Percentiles rank a stretch among this genome's conserved stretches.
phyloP scores from a whole-genome alignment of 2,329 filamentous ascomycete species.

The Furcasterigmium furcatum region DNA sequence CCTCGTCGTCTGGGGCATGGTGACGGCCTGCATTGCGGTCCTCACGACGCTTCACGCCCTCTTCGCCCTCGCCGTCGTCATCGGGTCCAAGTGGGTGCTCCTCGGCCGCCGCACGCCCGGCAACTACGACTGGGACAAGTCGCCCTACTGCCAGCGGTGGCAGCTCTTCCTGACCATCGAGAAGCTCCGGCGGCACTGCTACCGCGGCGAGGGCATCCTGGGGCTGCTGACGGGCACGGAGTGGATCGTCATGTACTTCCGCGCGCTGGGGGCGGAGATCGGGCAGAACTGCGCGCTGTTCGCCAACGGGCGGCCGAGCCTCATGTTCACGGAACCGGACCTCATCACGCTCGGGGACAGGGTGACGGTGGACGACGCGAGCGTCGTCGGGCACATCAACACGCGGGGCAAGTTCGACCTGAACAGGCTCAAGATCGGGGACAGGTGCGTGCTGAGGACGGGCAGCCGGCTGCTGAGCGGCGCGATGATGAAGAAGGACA shows the following conservation, averaged over 20 bases:
- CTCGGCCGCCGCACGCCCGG: constrained; percentile 47
- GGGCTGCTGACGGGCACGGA: constrained; percentile 50
- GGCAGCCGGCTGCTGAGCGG: constrained; percentile 50
- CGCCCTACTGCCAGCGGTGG: constrained; percentile 55
- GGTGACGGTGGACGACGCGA: constrained; percentile 52
- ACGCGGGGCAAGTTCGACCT: constrained; percentile 53
- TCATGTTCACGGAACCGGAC: constrained; percentile 57
- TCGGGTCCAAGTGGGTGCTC: constrained; percentile 48
- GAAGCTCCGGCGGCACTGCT: constrained; percentile 45
- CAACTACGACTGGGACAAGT: constrained; percentile 56
- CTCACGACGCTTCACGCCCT: constrained; percentile 40
- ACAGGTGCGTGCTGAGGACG: constrained; percentile 47
- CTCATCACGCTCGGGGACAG: constrained; percentile 49
- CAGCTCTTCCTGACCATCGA: constrained; percentile 51
- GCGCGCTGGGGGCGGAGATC: constrained; percentile 48
- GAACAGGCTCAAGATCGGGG: constrained; percentile 46
- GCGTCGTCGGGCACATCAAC: constrained; percentile 54
- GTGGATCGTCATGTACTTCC: constrained; percentile 51
- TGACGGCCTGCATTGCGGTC: constrained; percentile 33
- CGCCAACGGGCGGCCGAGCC: constrained; percentile 45
- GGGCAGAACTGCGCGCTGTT: constrained; percentile 54
- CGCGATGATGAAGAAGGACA: constrained; percentile 48
- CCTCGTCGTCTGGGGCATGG: constrained; percentile 34
- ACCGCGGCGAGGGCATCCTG: constrained; percentile 45
- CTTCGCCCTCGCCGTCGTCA: constrained; percentile 37